Base-by-base conservation (phyloP, 75 land plant species). In the Azolla pinnata region DNA sequence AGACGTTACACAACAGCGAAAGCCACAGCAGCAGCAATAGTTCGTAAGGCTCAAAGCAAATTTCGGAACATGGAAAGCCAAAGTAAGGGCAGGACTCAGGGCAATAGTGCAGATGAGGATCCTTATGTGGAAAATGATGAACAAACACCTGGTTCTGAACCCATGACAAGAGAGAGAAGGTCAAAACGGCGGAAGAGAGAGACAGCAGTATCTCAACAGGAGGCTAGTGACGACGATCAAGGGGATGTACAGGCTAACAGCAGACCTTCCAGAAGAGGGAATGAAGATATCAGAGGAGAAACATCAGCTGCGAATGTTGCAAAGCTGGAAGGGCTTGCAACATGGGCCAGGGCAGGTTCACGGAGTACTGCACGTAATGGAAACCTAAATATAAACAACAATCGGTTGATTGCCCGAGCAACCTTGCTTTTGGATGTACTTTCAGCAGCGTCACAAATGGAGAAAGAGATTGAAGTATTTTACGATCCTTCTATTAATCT, bases 1-100 rank as follows among this genome's bases (percentile, higher is more conserved):
- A 85, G 68, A 70, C 77, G 79, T 40, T 69, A 76, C 2, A 69
- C 68, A 33, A 75, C 78, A 65, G 80, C 79, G 3, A 88, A 72
- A 66, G 69, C 61, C 18, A 62, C 76, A 57, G 79, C 82, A 28
- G 60, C 83, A 54, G 80, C 80, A 45, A 71, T 68, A 31, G 61
- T 62, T 10, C 76, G 78, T 52, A 83, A 74, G 51, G 69, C 70
- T 26, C 76, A 79, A 30, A 72, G 74, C 8, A 81, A 62, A 31
- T 57, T 47, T 54, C 70, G 68, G 17, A 63, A 35, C 63, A 67
- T 34, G 18, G 70, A 76, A 20, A 56, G 56, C 29, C 68, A 72
- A 56, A 69, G 64, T 29, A 72, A 62, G 61, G 74, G 71, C 23
- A 62, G 59, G 30, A 63, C 64, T 14, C 56, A 62, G 44, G 45